Evolutionary conservation across 2,329 filamentous ascomycete genomes (phyloP).

Genomic region (Dryadomyces sulphureus): DNA sequence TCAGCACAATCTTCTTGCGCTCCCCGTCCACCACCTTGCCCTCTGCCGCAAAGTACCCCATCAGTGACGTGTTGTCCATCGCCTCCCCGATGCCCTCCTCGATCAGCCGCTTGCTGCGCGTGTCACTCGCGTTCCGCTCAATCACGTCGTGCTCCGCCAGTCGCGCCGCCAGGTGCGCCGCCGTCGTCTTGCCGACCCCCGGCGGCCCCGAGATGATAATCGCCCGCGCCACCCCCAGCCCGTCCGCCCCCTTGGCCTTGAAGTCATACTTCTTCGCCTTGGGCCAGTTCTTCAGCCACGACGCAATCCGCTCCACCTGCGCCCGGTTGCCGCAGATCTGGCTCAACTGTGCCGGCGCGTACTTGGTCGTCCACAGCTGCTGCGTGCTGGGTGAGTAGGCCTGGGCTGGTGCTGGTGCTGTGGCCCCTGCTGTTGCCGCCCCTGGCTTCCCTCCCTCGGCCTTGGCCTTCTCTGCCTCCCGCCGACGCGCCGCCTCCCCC

Average conservation of each 20-base stretch:
- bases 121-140: constrained; percentile 92
- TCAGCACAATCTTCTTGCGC: constrained; percentile 88
- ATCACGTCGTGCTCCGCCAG: constrained; percentile 86
- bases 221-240: constrained; percentile 69
- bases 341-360: constrained; percentile 68
- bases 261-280: constrained; percentile 69
- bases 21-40: constrained; percentile 62
- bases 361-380: constrained; percentile 86
- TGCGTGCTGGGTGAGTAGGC: constrained; percentile 18
- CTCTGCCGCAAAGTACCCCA: constrained; percentile 78
- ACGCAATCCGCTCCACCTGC: constrained; percentile 76
- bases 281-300: constrained; percentile 73
- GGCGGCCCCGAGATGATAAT: constrained; percentile 91
- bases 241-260: constrained; percentile 69
- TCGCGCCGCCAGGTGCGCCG: constrained; percentile 85
- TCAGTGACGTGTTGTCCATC: constrained; percentile 81
- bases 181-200: constrained; percentile 94
- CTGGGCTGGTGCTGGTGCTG: neutral
- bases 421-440: neutral
- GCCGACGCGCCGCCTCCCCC: constrained; percentile 51
- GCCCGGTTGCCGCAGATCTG: constrained; percentile 95
- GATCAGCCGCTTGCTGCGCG: constrained; percentile 88
- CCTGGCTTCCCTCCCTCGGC: constrained; percentile 22
- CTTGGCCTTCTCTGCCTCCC: constrained; percentile 39
- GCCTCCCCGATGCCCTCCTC: constrained; percentile 80